Base-by-base conservation (phyloP, 208 protist species). In the Tritrichomonas foetus region DNA sequence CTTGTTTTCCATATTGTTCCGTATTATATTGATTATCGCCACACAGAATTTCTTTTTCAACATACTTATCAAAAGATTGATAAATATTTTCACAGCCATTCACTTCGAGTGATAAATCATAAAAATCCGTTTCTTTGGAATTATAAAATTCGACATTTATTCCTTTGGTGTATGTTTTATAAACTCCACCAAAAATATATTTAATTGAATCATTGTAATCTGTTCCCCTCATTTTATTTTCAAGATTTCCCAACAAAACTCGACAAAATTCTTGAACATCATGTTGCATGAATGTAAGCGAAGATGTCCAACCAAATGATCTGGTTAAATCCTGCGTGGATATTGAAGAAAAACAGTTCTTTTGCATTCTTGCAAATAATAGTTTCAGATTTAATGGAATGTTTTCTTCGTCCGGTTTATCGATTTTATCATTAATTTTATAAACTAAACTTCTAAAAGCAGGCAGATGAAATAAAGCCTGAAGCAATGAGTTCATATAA, bases 21-120 rank as follows among this genome's bases (percentile, higher is more conserved):
- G 97, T 96, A 47, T 75, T 22, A 94, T 98, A 98, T 93, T 97
- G 92, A 94, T 98, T 98, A 30, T 96, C 96, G 25, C 97, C 97
- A 93, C 96, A 95, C 9, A 98, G 78, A 33, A 93, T 96, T 94
- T 98, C 97, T 16, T 3, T 78, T 78, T 78, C 8, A 47, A 78
- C n/a, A n/a, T n/a, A n/a, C n/a, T n/a, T n/a, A n/a, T 82, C 74
- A 49, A 82, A 53, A 47, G 74, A 82, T 30, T 82, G 20, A 33
- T 82, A 9, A 0, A 82, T 33, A n/a, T 49, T 82, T 20, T 47
- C 27, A 3, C 41, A 49, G 0, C 39, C 33, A 16, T 82, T 36
- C 1, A 82, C 74, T 11, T 33, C 50, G 0, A 82, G 8, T 82
- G 33, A 30, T n/a, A 82, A 5, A 82, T 82, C 74, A 53, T 82